A percentile compares a stretch with the other conserved stretches of the same genome.
phyloP scores from a whole-genome alignment of 2,329 filamentous ascomycete genomes.

The Juglanconis oblonga region DNA sequence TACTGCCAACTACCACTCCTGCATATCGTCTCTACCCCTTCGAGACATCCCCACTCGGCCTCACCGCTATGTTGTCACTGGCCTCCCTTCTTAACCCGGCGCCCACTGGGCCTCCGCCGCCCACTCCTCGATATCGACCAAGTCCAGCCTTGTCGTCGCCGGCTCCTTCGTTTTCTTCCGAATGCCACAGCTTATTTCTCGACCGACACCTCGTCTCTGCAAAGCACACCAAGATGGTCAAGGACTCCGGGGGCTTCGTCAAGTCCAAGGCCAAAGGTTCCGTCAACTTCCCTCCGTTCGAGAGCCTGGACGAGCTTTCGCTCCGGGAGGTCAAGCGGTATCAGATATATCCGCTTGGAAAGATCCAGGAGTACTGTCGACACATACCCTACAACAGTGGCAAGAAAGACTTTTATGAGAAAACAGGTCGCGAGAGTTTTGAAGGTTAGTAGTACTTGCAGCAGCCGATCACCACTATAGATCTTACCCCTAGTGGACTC shows the following conservation, averaged over 20 bases:
- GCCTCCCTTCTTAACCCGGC: conserved; percentile 65
- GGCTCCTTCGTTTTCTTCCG: conserved; percentile 31
- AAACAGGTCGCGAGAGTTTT: conserved; percentile 83
- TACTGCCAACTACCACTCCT: conserved; percentile 30
- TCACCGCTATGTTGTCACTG: conserved; percentile 59
- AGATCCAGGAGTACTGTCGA: conserved; percentile 59
- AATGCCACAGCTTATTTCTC: conserved; percentile 24
- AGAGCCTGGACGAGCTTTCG: conserved; percentile 59
- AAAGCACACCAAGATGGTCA: conserved; percentile 57
- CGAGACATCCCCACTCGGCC: conserved; percentile 32
- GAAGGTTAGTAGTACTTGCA: conserved; percentile 60
- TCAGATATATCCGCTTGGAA: conserved; percentile 62
- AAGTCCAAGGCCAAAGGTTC: conserved; percentile 62
- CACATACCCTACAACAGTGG: conserved; percentile 94
- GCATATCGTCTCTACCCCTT: conserved; percentile 45
- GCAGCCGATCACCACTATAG: background rate
- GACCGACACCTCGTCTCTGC: conserved; percentile 27
- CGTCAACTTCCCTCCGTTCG: conserved; percentile 72
- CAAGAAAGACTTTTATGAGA: conserved; percentile 84
- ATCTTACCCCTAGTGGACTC: background rate
- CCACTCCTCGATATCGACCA: conserved; percentile 40
- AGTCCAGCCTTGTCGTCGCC: conserved; percentile 37
- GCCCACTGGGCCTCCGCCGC: conserved; percentile 36
- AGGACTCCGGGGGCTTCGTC: conserved; percentile 61
- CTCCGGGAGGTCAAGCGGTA: conserved; percentile 59